A percentile compares a stretch with the other conserved stretches of the same genome.
Conservation (phyloP, 176 grass and related monocot genomes). For the Elymus sibiricus region DNA sequence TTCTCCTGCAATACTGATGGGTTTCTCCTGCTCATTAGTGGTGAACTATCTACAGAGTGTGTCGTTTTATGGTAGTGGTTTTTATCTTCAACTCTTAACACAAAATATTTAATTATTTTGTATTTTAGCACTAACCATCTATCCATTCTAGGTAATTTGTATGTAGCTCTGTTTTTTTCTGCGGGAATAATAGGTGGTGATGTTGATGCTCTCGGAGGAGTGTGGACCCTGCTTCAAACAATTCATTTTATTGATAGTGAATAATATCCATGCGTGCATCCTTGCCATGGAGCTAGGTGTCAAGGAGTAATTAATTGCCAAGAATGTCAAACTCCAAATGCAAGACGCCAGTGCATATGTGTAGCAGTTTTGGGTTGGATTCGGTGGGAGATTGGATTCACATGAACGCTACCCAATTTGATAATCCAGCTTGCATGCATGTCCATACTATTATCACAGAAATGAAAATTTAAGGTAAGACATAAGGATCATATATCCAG, state of each 20-base stretch:
- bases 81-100: too few relatives aligned
- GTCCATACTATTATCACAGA: not conserved
- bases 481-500: not conserved
- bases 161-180: not conserved
- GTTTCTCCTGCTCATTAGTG: too few relatives aligned
- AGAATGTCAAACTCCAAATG: slow-evolving; percentile 37
- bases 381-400: slow-evolving; percentile 24
- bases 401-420: not conserved
- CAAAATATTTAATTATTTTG: not conserved
- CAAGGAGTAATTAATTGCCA: slow-evolving; percentile 14
- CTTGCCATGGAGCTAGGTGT: not conserved
- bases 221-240: not conserved
- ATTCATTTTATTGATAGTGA: not conserved
- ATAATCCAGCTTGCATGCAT: slow-evolving; percentile 6
- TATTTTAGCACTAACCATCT: not conserved
- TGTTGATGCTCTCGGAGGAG: not conserved
- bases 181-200: not conserved
- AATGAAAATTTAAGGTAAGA: not conserved
- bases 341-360: slow-evolving; percentile 24
- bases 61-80: too few relatives aligned
- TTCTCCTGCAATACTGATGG: too few relatives aligned
- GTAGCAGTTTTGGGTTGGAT: slow-evolving; percentile 38
- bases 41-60: too few relatives aligned
- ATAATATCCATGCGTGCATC: not conserved
- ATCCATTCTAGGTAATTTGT: not conserved